Percentiles rank a stretch among this genome's conserved stretches.
These are phyloP conservation scores for Cordia subcordata DNA, from an alignment of 257 asterid genomes.

Conservation along the genomic window DNA sequence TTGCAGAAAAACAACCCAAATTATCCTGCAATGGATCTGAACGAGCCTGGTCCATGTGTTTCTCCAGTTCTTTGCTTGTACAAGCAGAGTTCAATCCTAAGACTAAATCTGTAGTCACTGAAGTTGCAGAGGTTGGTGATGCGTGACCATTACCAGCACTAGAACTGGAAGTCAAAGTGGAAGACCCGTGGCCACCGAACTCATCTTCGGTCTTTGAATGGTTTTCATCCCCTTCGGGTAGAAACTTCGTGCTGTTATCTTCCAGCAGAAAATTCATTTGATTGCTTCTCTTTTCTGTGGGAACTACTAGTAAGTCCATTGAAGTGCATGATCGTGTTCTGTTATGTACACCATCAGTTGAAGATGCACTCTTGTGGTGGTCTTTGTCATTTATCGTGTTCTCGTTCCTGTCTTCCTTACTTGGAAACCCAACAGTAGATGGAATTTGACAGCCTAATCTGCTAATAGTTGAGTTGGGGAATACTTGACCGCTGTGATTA, in stretches of 20 bases:
- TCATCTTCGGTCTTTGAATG: conserved; percentile 19
- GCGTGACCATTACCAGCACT: conserved; percentile 21
- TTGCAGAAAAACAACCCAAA: conserved; percentile 11
- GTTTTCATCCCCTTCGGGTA: conserved; percentile 23
- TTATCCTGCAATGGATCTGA: conserved; percentile 11
- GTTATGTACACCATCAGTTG: conserved; percentile 31
- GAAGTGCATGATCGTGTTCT: conserved; percentile 23
- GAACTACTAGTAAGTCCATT: conserved; percentile 26
- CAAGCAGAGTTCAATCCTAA: conserved; percentile 33
- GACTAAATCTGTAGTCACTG: conserved; percentile 59
- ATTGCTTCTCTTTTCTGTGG: conserved; percentile 28
- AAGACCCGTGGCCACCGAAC: conserved; percentile 13
- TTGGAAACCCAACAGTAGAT: conserved; percentile 46
- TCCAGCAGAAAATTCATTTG: conserved; percentile 26
- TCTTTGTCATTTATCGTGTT: conserved; percentile 19
- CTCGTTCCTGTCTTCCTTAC: conserved; percentile 29
- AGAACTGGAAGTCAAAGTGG: conserved; percentile 23
- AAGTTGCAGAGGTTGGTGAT: conserved; percentile 59
- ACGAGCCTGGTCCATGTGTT: conserved; percentile 10
- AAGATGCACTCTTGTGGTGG: conserved; percentile 27
- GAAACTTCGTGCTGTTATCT: conserved; percentile 12
- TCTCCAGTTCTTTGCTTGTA: conserved; percentile 27
- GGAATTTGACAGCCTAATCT: conserved; percentile 33
- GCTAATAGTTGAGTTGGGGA: conserved; percentile 23
- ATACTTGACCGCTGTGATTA: conserved; percentile 36